A percentile compares a stretch with the other conserved stretches of the same genome.
These are phyloP conservation scores for Kodamaea nitidulidarum DNA, from an alignment of 805 yeast genomes.

Conservation along the genomic window DNA sequence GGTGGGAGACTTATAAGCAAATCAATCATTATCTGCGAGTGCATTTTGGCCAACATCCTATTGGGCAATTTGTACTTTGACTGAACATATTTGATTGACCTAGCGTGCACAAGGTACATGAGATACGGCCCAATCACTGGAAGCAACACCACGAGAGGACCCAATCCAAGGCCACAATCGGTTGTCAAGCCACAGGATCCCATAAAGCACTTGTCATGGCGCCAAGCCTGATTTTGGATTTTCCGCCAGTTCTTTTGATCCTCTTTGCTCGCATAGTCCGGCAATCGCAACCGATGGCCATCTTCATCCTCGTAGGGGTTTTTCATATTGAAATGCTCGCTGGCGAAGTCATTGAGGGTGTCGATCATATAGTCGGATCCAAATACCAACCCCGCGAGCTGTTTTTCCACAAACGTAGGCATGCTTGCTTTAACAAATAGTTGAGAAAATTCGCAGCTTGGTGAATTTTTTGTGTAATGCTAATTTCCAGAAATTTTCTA, in stretches of 20 bases:
- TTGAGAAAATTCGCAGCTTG: not conserved
- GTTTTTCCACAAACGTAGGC: not conserved
- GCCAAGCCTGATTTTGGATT: constrained; percentile 79
- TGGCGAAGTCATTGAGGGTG: constrained; percentile 62
- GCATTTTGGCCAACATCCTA: constrained; percentile 60
- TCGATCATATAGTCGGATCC: constrained; percentile 57
- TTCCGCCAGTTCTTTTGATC: constrained; percentile 69
- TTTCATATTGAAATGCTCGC: constrained; percentile 55
- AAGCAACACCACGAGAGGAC: constrained; percentile 64
- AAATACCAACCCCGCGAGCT: constrained; percentile 3
- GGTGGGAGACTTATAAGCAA: constrained; percentile 76
- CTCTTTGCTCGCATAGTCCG: constrained; percentile 44
- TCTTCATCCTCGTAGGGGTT: constrained; percentile 62
- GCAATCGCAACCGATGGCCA: constrained; percentile 62
- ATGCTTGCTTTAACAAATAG: not conserved
- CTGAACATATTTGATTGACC: constrained; percentile 60
- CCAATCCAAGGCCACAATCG: constrained; percentile 75
- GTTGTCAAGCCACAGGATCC: constrained; percentile 65
- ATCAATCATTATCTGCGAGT: constrained; percentile 73
- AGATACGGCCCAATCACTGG: constrained; percentile 84
- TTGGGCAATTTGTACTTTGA: constrained; percentile 54
- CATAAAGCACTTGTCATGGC: constrained; percentile 76
- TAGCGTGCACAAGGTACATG: constrained; percentile 75
- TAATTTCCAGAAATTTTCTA: too few relatives aligned
- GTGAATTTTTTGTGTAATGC: not conserved